phyloP scores from a whole-genome alignment of 768 basidiomycete genomes.

The Calocera viscosa region DNA sequence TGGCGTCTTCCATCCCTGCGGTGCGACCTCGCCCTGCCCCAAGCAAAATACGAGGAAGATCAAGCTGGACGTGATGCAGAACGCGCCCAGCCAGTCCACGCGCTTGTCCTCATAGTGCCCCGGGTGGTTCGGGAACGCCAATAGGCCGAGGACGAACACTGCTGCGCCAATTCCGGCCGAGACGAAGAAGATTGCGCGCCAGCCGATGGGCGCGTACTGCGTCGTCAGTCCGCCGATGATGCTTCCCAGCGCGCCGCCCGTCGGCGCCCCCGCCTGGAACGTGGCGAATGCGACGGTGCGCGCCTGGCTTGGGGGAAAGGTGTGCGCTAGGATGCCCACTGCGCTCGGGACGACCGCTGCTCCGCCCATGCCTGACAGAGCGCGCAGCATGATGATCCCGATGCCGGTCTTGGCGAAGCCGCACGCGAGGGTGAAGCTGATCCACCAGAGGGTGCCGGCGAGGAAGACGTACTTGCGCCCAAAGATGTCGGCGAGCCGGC shows the following conservation, averaged over 20 bases:
- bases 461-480: conserved; percentile 61
- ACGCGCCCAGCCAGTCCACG: conserved; percentile 71
- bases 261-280: conserved; percentile 72
- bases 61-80: conserved; percentile 50
- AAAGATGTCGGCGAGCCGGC: conserved; percentile 64
- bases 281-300: conserved; percentile 70
- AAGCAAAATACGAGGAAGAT: conserved; percentile 63
- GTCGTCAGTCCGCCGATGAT: conserved; percentile 64
- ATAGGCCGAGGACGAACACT: conserved; percentile 29
- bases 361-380: conserved; percentile 61
- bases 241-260: conserved; percentile 62
- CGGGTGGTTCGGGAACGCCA: conserved; percentile 40
- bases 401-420: conserved; percentile 48
- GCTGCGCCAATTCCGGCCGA: conserved; percentile 44
- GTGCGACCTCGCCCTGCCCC: conserved; percentile 48
- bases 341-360: conserved; percentile 65
- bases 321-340: conserved; percentile 67
- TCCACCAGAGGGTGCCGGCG: conserved; percentile 42
- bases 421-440: conserved; percentile 48
- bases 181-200: conserved; percentile 58
- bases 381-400: conserved; percentile 58
- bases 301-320: conserved; percentile 55
- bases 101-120: conserved; percentile 34
- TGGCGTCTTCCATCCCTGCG: conserved; percentile 46
- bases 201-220: conserved; percentile 39